Percentiles rank a stretch among this genome's conserved stretches.
Evolutionary conservation across 768 basidiomycete genomes (phyloP).

Genomic region (Sporobolomyces pararoseus): DNA sequence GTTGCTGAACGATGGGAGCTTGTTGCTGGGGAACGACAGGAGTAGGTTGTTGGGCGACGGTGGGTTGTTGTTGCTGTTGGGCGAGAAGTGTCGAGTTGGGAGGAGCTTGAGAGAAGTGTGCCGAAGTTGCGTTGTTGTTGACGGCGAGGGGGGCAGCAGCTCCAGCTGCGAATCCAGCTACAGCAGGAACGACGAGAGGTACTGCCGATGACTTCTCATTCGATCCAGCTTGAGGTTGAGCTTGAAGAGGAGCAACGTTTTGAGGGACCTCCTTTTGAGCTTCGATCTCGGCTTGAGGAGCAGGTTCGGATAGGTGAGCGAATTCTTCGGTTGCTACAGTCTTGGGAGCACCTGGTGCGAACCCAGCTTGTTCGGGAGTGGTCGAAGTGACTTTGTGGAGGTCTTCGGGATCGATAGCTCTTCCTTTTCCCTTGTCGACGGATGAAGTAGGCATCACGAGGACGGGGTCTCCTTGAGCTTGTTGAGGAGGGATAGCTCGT

Average conservation of each 20-base stretch:
- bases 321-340: constrained; percentile 29
- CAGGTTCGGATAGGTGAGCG: constrained; percentile 20
- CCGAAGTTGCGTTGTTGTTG: constrained; percentile 15
- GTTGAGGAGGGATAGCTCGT: constrained; percentile 19
- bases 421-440: constrained; percentile 26
- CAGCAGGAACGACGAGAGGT: too few species aligned
- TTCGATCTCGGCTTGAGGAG: constrained; percentile 4
- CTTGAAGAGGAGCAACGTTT: not conserved
- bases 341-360: not conserved
- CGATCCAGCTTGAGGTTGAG: not conserved
- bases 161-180: not conserved
- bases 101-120: constrained; percentile 8
- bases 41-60: not conserved
- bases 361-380: constrained; percentile 23
- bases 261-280: not conserved
- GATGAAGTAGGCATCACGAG: not conserved
- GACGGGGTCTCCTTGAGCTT: constrained; percentile 11
- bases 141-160: constrained; percentile 2
- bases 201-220: too few species aligned
- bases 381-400: constrained; percentile 12
- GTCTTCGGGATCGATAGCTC: constrained; percentile 18
- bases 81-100: not conserved
- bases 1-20: not conserved
- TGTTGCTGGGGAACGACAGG: not conserved
- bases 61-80: too few species aligned